A percentile compares a stretch with the other conserved stretches of the same genome.
phyloP scores from a whole-genome alignment of 371 early-diverging fungal species.

The Lichtheimia corymbifera region DNA sequence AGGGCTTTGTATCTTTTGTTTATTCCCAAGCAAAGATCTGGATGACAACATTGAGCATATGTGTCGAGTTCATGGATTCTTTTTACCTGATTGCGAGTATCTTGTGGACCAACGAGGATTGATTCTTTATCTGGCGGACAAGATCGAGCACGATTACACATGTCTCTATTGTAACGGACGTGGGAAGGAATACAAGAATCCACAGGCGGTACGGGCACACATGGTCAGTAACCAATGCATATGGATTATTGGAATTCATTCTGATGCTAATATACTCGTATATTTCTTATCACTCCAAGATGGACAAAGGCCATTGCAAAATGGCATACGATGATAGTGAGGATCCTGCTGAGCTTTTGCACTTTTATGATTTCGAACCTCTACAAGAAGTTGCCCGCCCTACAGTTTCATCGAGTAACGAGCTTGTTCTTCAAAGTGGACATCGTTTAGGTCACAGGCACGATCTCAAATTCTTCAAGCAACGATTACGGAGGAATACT shows the following conservation, averaged over 20 bases:
- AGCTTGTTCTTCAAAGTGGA: conserved; percentile 83
- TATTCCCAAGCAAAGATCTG: conserved; percentile 59
- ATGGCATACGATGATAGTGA: conserved; percentile 89
- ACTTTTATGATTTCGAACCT: conserved; percentile 85
- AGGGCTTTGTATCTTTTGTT: conserved; percentile 80
- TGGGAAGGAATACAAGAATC: conserved; percentile 78
- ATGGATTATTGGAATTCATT: neutral
- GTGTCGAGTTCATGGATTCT: conserved; percentile 87
- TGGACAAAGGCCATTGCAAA: conserved; percentile 94
- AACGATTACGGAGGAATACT: conserved; percentile 42
- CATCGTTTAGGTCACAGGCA: conserved; percentile 81
- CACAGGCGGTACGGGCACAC: conserved; percentile 91
- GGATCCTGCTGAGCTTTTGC: conserved; percentile 83
- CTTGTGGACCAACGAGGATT: conserved; percentile 85
- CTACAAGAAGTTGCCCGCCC: conserved; percentile 44
- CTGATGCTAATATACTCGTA: neutral
- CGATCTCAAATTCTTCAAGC: conserved; percentile 79
- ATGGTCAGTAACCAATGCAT: conserved; percentile 64
- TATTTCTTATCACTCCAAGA: conserved; percentile 23
- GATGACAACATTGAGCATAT: conserved; percentile 91
- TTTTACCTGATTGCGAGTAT: conserved; percentile 94
- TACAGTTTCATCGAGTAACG: conserved; percentile 40
- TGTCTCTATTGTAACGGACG: conserved; percentile 95
- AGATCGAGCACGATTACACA: conserved; percentile 84
- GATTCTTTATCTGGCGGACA: conserved; percentile 88